Conservation (phyloP, 2,329 filamentous ascomycete species). For the Ceratocystis huliohia region DNA sequence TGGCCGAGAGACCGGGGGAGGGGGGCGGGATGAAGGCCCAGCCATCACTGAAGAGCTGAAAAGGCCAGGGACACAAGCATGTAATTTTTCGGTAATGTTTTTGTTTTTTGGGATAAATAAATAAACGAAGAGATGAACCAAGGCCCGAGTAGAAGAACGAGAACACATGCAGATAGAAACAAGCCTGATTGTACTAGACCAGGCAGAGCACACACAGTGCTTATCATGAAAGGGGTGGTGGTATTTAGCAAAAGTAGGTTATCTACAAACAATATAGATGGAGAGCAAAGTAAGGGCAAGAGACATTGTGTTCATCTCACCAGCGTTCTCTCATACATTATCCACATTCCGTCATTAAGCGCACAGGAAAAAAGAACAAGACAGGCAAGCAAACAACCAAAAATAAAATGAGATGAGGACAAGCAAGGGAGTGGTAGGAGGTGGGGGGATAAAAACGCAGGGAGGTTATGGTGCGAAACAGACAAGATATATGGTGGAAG, state of each 20-base stretch:
- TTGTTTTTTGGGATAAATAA: conserved; percentile 9
- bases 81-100: conserved; percentile 5
- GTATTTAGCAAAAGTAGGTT: conserved; percentile 3
- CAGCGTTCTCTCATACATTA: conserved; percentile 7
- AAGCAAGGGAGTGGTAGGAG: too few species aligned
- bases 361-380: not conserved
- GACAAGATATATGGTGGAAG: not conserved
- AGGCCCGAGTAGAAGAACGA: not conserved
- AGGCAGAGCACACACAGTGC: not conserved
- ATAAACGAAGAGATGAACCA: conserved; percentile 8
- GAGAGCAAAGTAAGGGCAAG: not conserved
- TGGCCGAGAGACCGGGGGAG: not conserved
- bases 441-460: not conserved
- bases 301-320: not conserved
- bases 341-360: conserved; percentile 3
- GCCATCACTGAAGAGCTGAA: not conserved
- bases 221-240: not conserved
- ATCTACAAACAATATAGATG: conserved; percentile 9
- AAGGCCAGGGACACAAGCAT: not conserved
- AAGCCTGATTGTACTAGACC: not conserved
- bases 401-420: not conserved
- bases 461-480: not conserved
- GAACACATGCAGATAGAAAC: not conserved
- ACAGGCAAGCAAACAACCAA: not conserved
- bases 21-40: not conserved